Evolutionary conservation across 1,284 basidiomycete species (phyloP).

Genomic region (Boletus sp.): DNA sequence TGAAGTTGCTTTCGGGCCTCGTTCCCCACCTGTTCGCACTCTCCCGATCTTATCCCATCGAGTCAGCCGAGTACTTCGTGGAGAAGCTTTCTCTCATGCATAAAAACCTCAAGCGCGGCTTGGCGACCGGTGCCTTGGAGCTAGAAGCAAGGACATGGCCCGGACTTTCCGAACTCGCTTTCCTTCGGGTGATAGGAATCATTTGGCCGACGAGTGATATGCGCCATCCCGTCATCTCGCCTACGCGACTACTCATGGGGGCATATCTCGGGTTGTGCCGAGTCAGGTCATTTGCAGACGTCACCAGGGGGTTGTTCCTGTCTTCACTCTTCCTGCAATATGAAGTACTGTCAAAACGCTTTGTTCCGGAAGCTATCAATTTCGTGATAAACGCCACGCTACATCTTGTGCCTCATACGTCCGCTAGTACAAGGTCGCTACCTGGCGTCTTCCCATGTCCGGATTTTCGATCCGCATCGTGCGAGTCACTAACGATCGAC

Average conservation of each 20-base stretch:
- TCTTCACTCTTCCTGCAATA: conserved; percentile 85
- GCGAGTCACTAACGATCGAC: conserved; percentile 46
- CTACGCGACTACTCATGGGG: conserved; percentile 86
- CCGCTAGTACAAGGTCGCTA: conserved; percentile 49
- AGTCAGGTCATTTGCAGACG: conserved; percentile 74
- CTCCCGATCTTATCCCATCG: conserved; percentile 80
- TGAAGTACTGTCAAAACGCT: conserved; percentile 82
- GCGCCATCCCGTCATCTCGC: conserved; percentile 88
- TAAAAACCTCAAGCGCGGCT: conserved; percentile 88
- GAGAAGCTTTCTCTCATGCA: conserved; percentile 90
- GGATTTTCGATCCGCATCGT: conserved; percentile 62
- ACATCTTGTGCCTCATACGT: conserved; percentile 71
- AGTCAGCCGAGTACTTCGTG: conserved; percentile 80
- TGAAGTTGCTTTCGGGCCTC: conserved; percentile 67
- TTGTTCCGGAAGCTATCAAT: conserved; percentile 90
- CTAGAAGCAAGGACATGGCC: conserved; percentile 86
- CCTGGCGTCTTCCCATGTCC: conserved; percentile 75
- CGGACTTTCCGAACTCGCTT: conserved; percentile 76
- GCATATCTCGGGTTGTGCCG: conserved; percentile 89
- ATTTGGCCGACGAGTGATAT: conserved; percentile 97
- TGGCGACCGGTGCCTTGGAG: conserved; percentile 73
- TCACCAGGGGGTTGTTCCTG: conserved; percentile 89
- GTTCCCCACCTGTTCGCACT: conserved; percentile 85
- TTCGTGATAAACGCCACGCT: conserved; percentile 76
- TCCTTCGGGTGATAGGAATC: conserved; percentile 81